Evolutionary conservation across 495 filamentous ascomycete species (phyloP).

Genomic region (Schizothecium vesticola): DNA sequence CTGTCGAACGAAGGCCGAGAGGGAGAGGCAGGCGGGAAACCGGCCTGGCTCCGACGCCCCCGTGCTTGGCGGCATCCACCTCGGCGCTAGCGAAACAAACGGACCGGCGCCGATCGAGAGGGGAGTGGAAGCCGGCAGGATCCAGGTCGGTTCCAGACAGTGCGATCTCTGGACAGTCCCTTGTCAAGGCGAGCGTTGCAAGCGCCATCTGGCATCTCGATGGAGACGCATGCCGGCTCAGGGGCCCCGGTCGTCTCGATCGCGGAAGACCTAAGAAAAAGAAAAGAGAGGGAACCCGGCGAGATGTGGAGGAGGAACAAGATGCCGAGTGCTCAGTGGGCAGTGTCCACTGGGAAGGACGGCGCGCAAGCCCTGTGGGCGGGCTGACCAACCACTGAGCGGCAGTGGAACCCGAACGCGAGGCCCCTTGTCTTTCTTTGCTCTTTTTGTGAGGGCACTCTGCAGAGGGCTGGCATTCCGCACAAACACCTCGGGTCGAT

Average conservation of each 20-base stretch:
- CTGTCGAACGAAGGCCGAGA: no score
- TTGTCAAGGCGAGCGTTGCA: background rate
- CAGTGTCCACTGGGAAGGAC: no score
- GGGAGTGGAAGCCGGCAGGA: background rate
- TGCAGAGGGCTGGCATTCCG: background rate
- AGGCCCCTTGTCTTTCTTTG: background rate
- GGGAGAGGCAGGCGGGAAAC: background rate
- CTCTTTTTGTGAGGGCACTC: background rate
- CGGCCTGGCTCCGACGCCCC: background rate
- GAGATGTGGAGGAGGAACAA: background rate
- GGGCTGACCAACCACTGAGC: background rate
- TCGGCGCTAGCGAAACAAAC: background rate
- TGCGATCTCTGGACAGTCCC: background rate
- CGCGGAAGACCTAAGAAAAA: slow-evolving; percentile 1
- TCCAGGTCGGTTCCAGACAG: background rate
- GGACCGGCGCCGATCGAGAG: slow-evolving; percentile 6
- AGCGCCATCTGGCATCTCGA: background rate
- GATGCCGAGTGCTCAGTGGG: no score
- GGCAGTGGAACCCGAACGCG: background rate
- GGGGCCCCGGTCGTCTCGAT: background rate
- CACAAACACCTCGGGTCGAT: background rate
- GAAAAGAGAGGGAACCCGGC: background rate
- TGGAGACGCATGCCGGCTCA: slow-evolving; percentile 4
- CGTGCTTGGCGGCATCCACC: background rate
- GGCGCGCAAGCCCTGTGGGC: no score